Evolutionary conservation across 345 rosid genomes (phyloP), one percentile per base, ranked within the genome.

Genomic region (Citrus medica): DNA sequence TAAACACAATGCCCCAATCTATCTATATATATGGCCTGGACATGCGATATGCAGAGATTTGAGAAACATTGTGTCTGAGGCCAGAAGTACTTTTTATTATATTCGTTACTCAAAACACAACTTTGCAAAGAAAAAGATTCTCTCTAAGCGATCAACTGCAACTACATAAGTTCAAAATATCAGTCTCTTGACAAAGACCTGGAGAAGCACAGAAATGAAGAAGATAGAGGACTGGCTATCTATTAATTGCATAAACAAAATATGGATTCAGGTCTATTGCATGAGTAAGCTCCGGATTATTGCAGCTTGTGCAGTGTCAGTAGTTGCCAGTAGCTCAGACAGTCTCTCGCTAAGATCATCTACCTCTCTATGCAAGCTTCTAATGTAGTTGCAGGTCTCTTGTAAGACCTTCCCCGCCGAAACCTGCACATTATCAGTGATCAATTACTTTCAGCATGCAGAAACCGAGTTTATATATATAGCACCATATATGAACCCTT

Each of bases 381-480:
- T 87, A 46, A 92, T 92, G 84, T 92, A 92, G 93, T 84, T 91
- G 87, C 97, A 92, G 17, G 95, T 92, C 79, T 92, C 95, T 75
- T 92, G 97, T 70, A 92, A 79, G 40, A 90, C 92, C 76, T 87
- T 88, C 4, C 90, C 88, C 2, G 97, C 91, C 59, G 97, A 91
- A 28, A 84, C 97, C 97, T 92, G 80, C 61, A 48, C 51, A 46
- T 46, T 3, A 46, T 46, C 17, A 46, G 51, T 13, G 14, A 12
- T 46, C 51, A 13, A 46, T 46, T 46, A 46, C 16, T 16, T 46
- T 13, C 16, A 46, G 51, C 1, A 46, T 13, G 17, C 17, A 46
- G 48, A 46, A 46, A 24, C 37, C 37, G 19, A 19, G 32, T 42
- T 46, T 46, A 13, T 46, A 12, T 13, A 13, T 60, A 25, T n/a